A percentile compares a stretch with the other conserved stretches of the same genome.
These are phyloP conservation scores for Fraxinus cuspidata DNA, from an alignment of 257 asterid species.

Conservation along the genomic window DNA sequence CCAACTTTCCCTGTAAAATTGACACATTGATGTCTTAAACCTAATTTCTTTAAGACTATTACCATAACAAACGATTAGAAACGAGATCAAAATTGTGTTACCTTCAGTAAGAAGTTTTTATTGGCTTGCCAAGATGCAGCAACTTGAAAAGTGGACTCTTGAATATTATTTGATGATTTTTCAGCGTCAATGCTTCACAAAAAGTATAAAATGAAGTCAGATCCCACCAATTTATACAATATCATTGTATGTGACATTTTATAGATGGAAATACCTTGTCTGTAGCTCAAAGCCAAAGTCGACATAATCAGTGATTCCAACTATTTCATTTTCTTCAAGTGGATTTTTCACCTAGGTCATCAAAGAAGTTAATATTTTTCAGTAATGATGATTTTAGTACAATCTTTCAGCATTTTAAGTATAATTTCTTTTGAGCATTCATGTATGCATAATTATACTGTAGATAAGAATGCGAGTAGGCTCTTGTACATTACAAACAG, in stretches of 20 bases:
- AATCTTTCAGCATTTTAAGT: slow-evolving; percentile 8
- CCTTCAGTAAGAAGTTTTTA: slow-evolving; percentile 81
- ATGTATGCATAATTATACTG: not conserved
- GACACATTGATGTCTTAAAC: slow-evolving; percentile 4
- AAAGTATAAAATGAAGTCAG: slow-evolving; percentile 25
- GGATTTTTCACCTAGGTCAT: slow-evolving; percentile 73
- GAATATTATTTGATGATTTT: slow-evolving; percentile 45
- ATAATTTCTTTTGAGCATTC: not conserved
- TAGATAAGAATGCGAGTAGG: not conserved
- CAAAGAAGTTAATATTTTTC: slow-evolving; percentile 16
- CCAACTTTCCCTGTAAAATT: slow-evolving; percentile 71
- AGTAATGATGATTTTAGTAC: slow-evolving; percentile 14
- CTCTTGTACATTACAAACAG: too few relatives aligned
- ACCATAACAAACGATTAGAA: not conserved
- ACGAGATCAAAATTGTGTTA: slow-evolving; percentile 23
- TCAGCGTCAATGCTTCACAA: slow-evolving; percentile 59
- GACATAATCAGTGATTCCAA: slow-evolving; percentile 88
- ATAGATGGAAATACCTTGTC: slow-evolving; percentile 54
- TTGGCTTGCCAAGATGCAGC: slow-evolving; percentile 99
- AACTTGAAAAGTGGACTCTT: slow-evolving; percentile 80
- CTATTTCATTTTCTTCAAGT: slow-evolving; percentile 75
- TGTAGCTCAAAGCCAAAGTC: slow-evolving; percentile 93
- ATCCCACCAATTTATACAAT: slow-evolving; percentile 8
- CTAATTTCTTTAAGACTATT: slow-evolving; percentile 2
- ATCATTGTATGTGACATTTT: slow-evolving; percentile 9